Conservation (phyloP, 306 rosid species). For the Prunus campanulata region DNA sequence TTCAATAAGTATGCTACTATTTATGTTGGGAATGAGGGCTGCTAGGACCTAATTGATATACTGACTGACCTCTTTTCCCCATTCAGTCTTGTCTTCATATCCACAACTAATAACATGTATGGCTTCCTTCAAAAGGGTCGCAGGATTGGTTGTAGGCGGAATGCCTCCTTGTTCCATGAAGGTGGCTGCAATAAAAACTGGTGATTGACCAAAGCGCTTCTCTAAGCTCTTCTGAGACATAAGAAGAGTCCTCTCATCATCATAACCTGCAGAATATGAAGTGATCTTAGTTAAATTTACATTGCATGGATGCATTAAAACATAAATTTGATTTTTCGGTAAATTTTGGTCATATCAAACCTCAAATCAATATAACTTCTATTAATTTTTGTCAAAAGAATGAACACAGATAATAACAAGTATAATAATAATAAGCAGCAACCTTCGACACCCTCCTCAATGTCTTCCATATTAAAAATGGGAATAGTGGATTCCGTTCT, state of each 20-base stretch:
- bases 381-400: background rate
- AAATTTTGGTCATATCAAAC: background rate
- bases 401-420: background rate
- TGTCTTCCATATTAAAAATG: slow-evolving; percentile 91
- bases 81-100: slow-evolving; percentile 94
- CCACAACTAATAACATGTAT: slow-evolving; percentile 99
- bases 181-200: slow-evolving; percentile 95
- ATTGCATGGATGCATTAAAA: background rate
- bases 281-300: slow-evolving; percentile 6
- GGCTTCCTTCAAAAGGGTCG: slow-evolving; percentile 97
- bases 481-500: slow-evolving; percentile 94
- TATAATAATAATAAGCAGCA: background rate
- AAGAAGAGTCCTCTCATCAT: slow-evolving; percentile 91
- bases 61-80: slow-evolving; percentile 95
- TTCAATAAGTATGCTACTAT: background rate
- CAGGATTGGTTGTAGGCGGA: slow-evolving; percentile 94
- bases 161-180: slow-evolving; percentile 98
- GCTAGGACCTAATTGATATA: slow-evolving; percentile 9
- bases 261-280: slow-evolving; percentile 65
- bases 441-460: slow-evolving; percentile 99
- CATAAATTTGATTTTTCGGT: slow-evolving; percentile 10
- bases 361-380: background rate
- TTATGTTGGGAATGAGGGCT: slow-evolving; percentile 5
- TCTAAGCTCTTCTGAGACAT: slow-evolving; percentile 93
- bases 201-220: slow-evolving; percentile 99